Base-by-base conservation (phyloP, 2,329 filamentous ascomycete species). In the Lecanicillium sp. region DNA sequence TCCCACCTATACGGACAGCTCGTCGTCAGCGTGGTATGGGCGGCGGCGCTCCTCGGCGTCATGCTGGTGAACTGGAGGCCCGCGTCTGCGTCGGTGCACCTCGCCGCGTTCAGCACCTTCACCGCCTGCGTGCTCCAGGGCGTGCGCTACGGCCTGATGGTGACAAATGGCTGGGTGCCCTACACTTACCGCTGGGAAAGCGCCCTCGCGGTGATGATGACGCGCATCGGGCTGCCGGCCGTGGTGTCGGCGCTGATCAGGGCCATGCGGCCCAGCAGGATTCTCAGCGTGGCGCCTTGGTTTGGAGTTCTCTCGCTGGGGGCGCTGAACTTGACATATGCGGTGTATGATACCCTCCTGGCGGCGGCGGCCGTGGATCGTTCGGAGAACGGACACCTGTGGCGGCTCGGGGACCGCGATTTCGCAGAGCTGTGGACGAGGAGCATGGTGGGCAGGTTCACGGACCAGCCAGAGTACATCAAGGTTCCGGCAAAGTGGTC, bases 61-160 rank as follows among this genome's bases (percentile, higher is more conserved):
- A 24, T 30, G 15, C 4, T 24, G 20, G 7, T 46, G 29, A 46
- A 46, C 43, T 33, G 33, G 4, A 35, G 27, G 4, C 26, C 43
- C 3, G 24, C 20, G 14, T 33, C 33, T 24, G 30, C 30, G 26
- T 19, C 30, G 20, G 8, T 24, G 11, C 43, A 39, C n/a, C 35
- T 46, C 17, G 43, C 43, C 11, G n/a, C 26, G 2, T 27, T 46
- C 3, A 27, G 26, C 43, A 19, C 38, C 33, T 32, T 46, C 14
- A 17, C 17, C 33, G 35, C 6, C 19, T 39, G 33, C 33, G 35
- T 39, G 14, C 35, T 46, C 43, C 43, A 46, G 35, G 19, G 43
- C 43, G 43, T 46, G 24, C 43, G 43, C 12, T 46, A 23, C 32
- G 43, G 43, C 12, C 33, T 46, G 23, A 19, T 46, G 29, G 10